Conservation (phyloP, 73 alveolate species). For the Paramecium octaurelia region DNA sequence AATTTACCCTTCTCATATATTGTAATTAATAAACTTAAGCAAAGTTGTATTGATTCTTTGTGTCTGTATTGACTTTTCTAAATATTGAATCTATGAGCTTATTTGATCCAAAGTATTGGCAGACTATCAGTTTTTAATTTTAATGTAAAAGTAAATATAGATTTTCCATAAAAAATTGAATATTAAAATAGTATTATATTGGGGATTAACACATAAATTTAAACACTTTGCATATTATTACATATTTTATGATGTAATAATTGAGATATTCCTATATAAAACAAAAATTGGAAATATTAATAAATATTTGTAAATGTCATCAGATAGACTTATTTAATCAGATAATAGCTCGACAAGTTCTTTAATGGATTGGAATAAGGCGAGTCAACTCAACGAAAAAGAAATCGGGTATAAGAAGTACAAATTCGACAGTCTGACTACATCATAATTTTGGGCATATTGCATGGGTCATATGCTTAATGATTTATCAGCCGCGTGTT, state of each 20-base stretch:
- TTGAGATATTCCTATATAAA: neutral
- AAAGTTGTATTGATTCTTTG: too few relatives aligned
- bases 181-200: neutral
- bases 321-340: neutral
- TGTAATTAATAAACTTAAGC: too few relatives aligned
- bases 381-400: neutral
- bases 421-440: conserved; percentile 61
- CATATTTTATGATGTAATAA: neutral
- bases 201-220: neutral
- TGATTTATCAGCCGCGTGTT: conserved; percentile 67
- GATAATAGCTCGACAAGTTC: neutral
- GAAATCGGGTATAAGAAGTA: neutral
- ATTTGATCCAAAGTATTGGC: neutral
- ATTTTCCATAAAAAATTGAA: neutral
- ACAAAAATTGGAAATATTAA: neutral
- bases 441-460: conserved; percentile 62
- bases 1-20: neutral
- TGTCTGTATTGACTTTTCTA: too few relatives aligned
- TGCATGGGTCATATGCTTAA: conserved; percentile 69
- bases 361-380: neutral
- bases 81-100: neutral
- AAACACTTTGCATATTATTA: neutral
- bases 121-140: neutral
- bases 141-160: neutral
- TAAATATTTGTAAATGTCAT: neutral